phyloP scores from a whole-genome alignment of 257 asterid species.

The Marsdenia floribunda region DNA sequence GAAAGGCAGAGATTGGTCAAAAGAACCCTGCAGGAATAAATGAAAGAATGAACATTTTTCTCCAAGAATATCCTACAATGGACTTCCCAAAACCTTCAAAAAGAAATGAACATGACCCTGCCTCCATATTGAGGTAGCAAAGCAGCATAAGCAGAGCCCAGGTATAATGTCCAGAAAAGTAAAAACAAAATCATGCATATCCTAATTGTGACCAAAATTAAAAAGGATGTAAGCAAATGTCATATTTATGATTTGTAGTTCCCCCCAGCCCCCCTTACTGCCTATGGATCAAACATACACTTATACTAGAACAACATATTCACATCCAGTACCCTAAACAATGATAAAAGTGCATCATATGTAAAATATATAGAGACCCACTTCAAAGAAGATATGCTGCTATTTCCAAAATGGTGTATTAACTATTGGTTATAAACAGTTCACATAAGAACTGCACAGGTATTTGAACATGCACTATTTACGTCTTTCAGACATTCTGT shows the following conservation, averaged over 20 bases:
- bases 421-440: not conserved
- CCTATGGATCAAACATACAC: not conserved
- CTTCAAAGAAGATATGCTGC: not conserved
- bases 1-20: conserved; percentile 74
- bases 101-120: not conserved
- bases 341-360: not conserved
- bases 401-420: not conserved
- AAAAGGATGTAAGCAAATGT: not conserved
- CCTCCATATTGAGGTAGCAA: not conserved
- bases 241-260: too few relatives aligned
- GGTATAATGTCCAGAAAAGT: not conserved
- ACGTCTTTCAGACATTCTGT: not conserved
- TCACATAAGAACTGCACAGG: not conserved
- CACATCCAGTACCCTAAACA: not conserved
- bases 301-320: not conserved
- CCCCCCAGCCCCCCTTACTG: not conserved
- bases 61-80: not conserved
- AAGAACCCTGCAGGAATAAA: conserved; percentile 46
- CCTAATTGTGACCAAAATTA: not conserved
- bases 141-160: not conserved
- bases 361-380: not conserved
- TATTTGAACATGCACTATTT: not conserved
- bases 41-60: not conserved
- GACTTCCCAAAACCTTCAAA: not conserved
- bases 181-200: not conserved